Evolutionary conservation across 2,329 filamentous ascomycete genomes (phyloP), one percentile per base, ranked within the genome.

Genomic region (Xylaria sp.): DNA sequence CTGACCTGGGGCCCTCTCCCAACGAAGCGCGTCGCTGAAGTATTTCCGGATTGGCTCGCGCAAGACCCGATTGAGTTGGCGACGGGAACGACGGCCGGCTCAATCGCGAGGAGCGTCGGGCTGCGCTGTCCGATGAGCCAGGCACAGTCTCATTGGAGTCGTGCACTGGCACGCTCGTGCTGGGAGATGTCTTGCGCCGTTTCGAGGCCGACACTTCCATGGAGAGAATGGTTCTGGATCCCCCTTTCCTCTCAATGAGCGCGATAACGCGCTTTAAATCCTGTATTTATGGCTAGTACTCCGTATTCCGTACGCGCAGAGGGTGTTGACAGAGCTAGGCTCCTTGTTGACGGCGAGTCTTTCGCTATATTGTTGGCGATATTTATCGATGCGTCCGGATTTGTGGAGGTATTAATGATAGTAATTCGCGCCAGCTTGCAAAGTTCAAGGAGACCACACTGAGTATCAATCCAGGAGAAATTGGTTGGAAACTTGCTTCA

Each of bases 61-160:
- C 78, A 11, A 88, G 73, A 66, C 84, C 89, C 10, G 86, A 79
- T 69, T 80, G 84, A 0, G 86, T 88, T 0, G 87, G 86, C n/a
- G 86, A 88, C 57, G 83, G 83, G 68, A 85, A 89, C 0, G 85
- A 88, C 0, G 82, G 79, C 0, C 79, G 79, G 52, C 70, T 67
- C 6, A 70, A 64, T 46, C 72, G 70, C 16, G 73, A 56, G 42
- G 70, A 63, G 10, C 64, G 63, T 55, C 60, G 62, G 5, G 52
- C 50, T 35, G 60, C 57, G 16, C 59, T 64, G 18, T 60, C 58
- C 10, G 58, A 61, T 8, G 64, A 63, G 46, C 51, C 39, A 5
- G 56, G 54, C 23, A 30, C 23, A 5, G 23, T 30, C 16, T 59
- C 59, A 48, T 54, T 37, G 30, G 59, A 55, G 10, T 67, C 63